Evolutionary conservation across 208 protist genomes (phyloP).

Genomic region (Leishmania major): DNA sequence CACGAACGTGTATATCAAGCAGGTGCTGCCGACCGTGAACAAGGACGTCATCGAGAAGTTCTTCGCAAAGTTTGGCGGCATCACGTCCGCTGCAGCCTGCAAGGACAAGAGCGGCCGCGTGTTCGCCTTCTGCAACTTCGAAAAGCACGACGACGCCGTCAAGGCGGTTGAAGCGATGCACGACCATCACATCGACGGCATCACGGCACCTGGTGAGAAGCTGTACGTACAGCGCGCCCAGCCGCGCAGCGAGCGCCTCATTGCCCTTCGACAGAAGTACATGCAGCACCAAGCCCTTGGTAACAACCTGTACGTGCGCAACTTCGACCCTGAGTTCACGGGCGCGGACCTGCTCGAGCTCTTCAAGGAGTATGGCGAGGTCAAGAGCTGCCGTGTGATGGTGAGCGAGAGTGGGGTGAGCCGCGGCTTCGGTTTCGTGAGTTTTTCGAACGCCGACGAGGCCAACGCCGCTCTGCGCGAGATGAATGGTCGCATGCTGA

Average conservation of each 20-base stretch:
- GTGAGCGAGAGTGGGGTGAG: conserved; percentile 92
- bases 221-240: conserved; percentile 91
- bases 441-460: conserved; percentile 98
- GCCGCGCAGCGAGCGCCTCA: conserved; percentile 88
- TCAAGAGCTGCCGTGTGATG: conserved; percentile 98
- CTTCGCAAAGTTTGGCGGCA: conserved; percentile 95
- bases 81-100: conserved; percentile 91
- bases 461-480: conserved; percentile 97
- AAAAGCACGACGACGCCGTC: conserved; percentile 94
- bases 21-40: conserved; percentile 91
- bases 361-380: conserved; percentile 98
- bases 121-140: conserved; percentile 99
- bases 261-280: conserved; percentile 89
- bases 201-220: conserved; percentile 78
- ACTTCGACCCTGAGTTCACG: conserved; percentile 97
- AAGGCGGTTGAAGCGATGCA: conserved; percentile 93
- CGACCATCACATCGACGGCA: conserved; percentile 85
- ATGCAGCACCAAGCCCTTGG: conserved; percentile 91
- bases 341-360: conserved; percentile 97
- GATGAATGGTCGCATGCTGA: conserved; percentile 97
- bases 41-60: conserved; percentile 94
- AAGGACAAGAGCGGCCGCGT: conserved; percentile 92
- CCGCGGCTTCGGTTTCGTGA: conserved; percentile 99
- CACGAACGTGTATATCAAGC: conserved; percentile 99
- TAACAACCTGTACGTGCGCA: conserved; percentile 99